Percentiles rank a stretch among this genome's conserved stretches.
These are phyloP conservation scores for Cercospora sesami DNA, from an alignment of 2,329 filamentous ascomycete genomes.

Conservation along the genomic window DNA sequence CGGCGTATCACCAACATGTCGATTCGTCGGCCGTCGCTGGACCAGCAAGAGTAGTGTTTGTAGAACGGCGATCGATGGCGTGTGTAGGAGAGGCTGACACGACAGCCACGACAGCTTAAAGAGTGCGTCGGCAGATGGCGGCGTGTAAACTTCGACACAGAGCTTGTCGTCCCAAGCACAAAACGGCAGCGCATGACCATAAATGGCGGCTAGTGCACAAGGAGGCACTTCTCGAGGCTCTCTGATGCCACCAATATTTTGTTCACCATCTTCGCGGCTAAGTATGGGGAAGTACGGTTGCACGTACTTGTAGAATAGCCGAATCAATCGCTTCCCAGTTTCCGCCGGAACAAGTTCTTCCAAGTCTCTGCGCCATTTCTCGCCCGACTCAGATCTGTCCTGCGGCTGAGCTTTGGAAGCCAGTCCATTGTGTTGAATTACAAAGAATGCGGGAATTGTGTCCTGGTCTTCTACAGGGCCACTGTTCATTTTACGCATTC, in stretches of 20 bases:
- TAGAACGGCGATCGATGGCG: slow-evolving; percentile 36
- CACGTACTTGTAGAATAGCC: slow-evolving; percentile 46
- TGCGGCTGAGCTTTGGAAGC: slow-evolving; percentile 40
- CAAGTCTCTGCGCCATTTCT: slow-evolving; percentile 36
- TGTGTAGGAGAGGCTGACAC: slow-evolving; percentile 35
- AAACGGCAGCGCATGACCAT: slow-evolving; percentile 49
- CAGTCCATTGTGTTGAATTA: slow-evolving; percentile 40
- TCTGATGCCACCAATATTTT: slow-evolving; percentile 34
- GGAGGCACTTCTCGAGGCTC: slow-evolving; percentile 41
- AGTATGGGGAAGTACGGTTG: slow-evolving; percentile 50
- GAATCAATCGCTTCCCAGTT: slow-evolving; percentile 43
- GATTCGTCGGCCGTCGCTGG: slow-evolving; percentile 38
- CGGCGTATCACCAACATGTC: slow-evolving; percentile 39
- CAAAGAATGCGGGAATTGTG: slow-evolving; percentile 38
- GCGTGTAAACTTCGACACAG: slow-evolving; percentile 40
- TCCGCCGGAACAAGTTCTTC: slow-evolving; percentile 37
- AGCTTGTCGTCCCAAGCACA: slow-evolving; percentile 47
- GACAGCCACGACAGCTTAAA: slow-evolving; percentile 39
- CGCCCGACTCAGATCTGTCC: slow-evolving; percentile 29
- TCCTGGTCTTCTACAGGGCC: slow-evolving; percentile 27
- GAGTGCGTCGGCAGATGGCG: slow-evolving; percentile 37
- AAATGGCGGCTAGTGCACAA: slow-evolving; percentile 46
- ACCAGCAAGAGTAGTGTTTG: slow-evolving; percentile 39
- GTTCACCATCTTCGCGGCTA: slow-evolving; percentile 39
- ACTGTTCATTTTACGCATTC: slow-evolving; percentile 38